Base-by-base conservation (phyloP, 352 stramenopile genomes). In the Elongisporangium prolatum region DNA sequence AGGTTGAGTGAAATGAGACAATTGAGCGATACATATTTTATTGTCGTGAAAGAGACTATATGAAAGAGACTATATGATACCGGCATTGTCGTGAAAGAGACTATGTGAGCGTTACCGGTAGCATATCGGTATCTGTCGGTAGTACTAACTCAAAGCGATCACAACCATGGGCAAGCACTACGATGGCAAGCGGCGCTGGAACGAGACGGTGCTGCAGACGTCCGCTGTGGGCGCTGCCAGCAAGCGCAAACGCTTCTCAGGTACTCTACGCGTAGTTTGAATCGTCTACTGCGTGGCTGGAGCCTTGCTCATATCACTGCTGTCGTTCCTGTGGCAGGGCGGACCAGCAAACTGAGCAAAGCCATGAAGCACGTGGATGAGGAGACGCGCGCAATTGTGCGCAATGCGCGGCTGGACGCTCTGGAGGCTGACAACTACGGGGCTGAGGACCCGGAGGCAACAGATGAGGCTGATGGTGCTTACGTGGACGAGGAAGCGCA, bases 371-470 rank as follows among this genome's bases (percentile, higher is more conserved):
- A 69, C 48, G 86, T 95, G 38, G 86, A 95, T 61, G 80, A 91
- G 34, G 83, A 91, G 54, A 95, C 86, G n/a, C 73, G 86, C 7
- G 72, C 71, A 56, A 72, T 91, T 61, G 89, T 96, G 22, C 88
- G 80, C 24, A 92, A 95, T 51, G 88, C 87, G 37, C 83, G 89
- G 4, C 52, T 97, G 44, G 89, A 97, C 48, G 85, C 89, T 21
- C 68, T 97, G 7, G 89, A 97, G 70, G 88, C 85, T 6, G 88
- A 97, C 59, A 95, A 96, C 67, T 96, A 93, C 52, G 80, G 80
- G 14, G 75, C 88, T 61, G 85, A 91, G 18, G 76, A 58, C 24
- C 66, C 78, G 4, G 80, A 86, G 40, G 77, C 70, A 22, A 76
- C 75, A 28, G 77, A 72, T 50, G 61, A 71, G 24, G 67, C 66